A percentile compares a stretch with the other conserved stretches of the same genome.
Conservation (phyloP, 192 early-diverging fungal species). For the Chytriomyces hyalinus region DNA sequence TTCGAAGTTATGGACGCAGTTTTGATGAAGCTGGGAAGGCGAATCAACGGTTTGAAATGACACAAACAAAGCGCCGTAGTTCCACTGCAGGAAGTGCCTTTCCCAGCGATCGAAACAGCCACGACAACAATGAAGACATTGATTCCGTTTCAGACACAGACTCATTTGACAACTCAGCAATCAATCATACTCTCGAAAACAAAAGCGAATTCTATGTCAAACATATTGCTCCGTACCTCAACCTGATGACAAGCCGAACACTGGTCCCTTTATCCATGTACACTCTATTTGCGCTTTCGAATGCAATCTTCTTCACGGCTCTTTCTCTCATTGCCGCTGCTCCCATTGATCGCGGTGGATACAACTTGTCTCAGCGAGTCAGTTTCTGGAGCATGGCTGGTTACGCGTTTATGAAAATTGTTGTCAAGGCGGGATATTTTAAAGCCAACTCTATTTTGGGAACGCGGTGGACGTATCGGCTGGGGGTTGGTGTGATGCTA, state of each 20-base stretch:
- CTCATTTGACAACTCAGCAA: neutral
- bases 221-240: conserved; percentile 34
- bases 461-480: conserved; percentile 40
- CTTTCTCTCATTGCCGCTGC: conserved; percentile 46
- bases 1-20: neutral
- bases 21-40: neutral
- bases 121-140: neutral
- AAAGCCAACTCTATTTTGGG: conserved; percentile 40
- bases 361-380: conserved; percentile 34
- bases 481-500: conserved; percentile 39
- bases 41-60: no score
- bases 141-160: neutral
- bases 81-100: no score
- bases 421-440: conserved; percentile 43
- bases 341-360: conserved; percentile 33
- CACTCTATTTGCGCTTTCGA: conserved; percentile 35
- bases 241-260: conserved; percentile 32
- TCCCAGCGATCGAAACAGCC: neutral
- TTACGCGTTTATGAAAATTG: conserved; percentile 39
- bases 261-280: conserved; percentile 39
- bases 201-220: conserved; percentile 1
- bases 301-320: conserved; percentile 46
- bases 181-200: neutral
- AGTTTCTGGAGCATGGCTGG: conserved; percentile 37
- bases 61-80: no score